A percentile compares a stretch with the other conserved stretches of the same genome.
phyloP scores from a whole-genome alignment of 495 filamentous ascomycete species.

The Cladorrhinum samala region DNA sequence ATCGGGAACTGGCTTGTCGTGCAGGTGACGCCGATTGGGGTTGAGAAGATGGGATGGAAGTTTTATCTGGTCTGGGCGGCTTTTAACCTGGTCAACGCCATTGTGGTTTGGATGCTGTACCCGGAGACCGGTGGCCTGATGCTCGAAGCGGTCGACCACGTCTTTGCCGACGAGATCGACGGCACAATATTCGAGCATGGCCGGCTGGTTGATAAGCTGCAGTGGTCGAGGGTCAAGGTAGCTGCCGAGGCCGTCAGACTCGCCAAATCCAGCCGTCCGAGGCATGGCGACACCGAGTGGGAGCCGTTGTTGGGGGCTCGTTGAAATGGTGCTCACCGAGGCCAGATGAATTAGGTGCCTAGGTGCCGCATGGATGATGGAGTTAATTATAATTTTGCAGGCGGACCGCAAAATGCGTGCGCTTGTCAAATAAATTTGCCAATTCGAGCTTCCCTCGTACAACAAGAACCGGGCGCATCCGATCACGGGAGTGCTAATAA shows the following conservation, averaged over 20 bases:
- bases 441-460: too few relatives aligned
- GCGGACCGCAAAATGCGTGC: too few relatives aligned
- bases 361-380: too few relatives aligned
- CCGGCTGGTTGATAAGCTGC: constrained; percentile 9
- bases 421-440: too few relatives aligned
- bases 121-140: constrained; percentile 52
- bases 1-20: constrained; percentile 46
- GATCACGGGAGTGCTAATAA: too few relatives aligned
- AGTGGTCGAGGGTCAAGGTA: constrained; percentile 21
- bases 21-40: constrained; percentile 43
- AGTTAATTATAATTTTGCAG: too few relatives aligned
- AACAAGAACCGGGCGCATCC: too few relatives aligned
- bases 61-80: constrained; percentile 50
- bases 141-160: constrained; percentile 44
- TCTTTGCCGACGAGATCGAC: constrained; percentile 39
- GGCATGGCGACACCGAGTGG: not conserved
- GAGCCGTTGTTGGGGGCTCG: constrained; percentile 6
- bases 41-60: constrained; percentile 40
- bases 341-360: too few relatives aligned
- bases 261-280: not conserved
- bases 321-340: too few relatives aligned
- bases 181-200: not conserved
- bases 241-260: constrained; percentile 15
- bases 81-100: constrained; percentile 54
- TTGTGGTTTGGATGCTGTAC: constrained; percentile 57